Evolutionary conservation across 2,329 filamentous ascomycete species (phyloP), one percentile per base, ranked within the genome.

Genomic region (Fusarium phyllophilum): DNA sequence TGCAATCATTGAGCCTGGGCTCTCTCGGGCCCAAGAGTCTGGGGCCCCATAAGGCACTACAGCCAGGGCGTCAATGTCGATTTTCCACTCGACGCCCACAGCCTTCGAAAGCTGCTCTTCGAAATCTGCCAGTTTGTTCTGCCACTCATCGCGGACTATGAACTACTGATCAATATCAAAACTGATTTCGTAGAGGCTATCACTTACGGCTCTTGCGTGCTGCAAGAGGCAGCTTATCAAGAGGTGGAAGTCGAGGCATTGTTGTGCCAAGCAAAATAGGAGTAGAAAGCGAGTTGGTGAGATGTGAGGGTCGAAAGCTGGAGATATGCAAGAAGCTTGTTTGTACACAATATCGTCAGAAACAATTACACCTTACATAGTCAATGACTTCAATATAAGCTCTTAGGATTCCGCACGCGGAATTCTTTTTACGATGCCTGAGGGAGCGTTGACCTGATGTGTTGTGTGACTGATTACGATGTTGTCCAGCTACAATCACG

Each of bases 301-400:
- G 13, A 20, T 10, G 5, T 22, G 5, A 4, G 6, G 8, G 20
- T n/a, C 2, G 10, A 12, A 18, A 18, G 42, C 15, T 24, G 9
- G 29, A 31, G 29, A 31, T 31, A 10, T 8, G 9, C 29, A 31
- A 31, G 29, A 8, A 31, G 29, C 29, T 46, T 29, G 45, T 15
- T 0, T 0, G 15, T 5, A 3, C 3, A 5, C 3, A 22, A 22
- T 11, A 4, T 17, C 6, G 2, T 2, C 0, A 8, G 9, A n/a
- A 49, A 6, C 14, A 6, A 0, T 13, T n/a, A 3, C 7, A 18
- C 7, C 5, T 31, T 49, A n/a, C n/a, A 31, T n/a, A 31, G 4
- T 18, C 0, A 6, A 17, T 4, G 10, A n/a, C 0, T 31, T 9
- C 10, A 49, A n/a, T 13, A n/a, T 8, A 3, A 31, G 6, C 10